Conservation (phyloP, 306 rosid genomes). For the Cotoneaster glaucophyllus region DNA sequence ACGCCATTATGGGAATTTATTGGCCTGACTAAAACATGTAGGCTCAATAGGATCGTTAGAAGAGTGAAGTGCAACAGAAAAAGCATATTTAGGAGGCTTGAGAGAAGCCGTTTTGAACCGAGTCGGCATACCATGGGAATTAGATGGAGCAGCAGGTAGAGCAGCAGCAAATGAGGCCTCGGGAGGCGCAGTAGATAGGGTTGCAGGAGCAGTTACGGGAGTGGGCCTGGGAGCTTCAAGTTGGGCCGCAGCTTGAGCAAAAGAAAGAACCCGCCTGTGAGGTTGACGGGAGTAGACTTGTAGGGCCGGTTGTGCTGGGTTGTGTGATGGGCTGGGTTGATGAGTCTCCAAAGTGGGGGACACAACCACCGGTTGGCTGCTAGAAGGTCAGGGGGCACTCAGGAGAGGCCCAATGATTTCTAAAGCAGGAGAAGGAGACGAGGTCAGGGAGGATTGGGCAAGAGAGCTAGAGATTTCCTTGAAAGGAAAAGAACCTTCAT, state of each 20-base stretch:
- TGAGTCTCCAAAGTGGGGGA: too few relatives aligned
- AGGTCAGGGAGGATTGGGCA: background rate
- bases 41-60: background rate
- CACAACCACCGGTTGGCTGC: too few relatives aligned
- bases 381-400: too few relatives aligned
- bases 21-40: background rate
- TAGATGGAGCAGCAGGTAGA: background rate
- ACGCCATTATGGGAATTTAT: background rate
- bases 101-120: background rate
- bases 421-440: background rate
- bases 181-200: too few relatives aligned
- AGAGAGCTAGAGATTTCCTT: background rate
- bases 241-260: background rate
- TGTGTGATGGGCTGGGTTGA: too few relatives aligned
- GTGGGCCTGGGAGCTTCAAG: too few relatives aligned
- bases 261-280: background rate
- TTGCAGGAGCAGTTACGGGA: too few relatives aligned
- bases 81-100: background rate
- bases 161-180: too few relatives aligned
- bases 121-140: background rate
- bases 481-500: background rate
- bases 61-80: too few relatives aligned
- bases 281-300: too few relatives aligned
- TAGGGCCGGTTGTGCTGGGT: too few relatives aligned
- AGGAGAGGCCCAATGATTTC: background rate